These are phyloP conservation scores for Lipomyces sp. DNA, from an alignment of 805 yeast genomes.

Conservation along the genomic window DNA sequence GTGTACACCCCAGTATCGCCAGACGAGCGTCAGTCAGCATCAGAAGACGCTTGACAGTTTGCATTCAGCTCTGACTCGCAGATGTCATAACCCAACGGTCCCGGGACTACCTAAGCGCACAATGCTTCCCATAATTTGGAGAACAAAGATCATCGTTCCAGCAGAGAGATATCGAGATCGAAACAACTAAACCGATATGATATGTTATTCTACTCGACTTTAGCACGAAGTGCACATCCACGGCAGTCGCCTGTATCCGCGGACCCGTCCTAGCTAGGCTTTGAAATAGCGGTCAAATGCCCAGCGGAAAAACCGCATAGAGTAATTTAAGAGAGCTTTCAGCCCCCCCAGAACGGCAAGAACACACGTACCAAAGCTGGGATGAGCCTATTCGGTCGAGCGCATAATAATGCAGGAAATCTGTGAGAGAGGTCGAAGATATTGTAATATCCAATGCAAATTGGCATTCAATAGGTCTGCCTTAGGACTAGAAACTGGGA, in stretches of 20 bases:
- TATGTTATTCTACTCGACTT: not conserved
- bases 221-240: not conserved
- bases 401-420: not conserved
- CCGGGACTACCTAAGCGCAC: not conserved
- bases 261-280: conserved; percentile 9
- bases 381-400: not conserved
- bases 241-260: not conserved
- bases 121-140: not conserved
- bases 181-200: not conserved
- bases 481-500: not conserved
- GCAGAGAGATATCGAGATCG: not conserved
- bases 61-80: not conserved
- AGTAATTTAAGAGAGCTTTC: not conserved
- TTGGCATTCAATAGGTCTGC: conserved; percentile 1
- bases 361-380: not conserved
- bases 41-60: not conserved
- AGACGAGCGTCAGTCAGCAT: conserved; percentile 3
- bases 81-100: conserved; percentile 5
- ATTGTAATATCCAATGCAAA: not conserved
- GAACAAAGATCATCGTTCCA: not conserved
- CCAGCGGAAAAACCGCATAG: conserved; percentile 1
- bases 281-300: conserved; percentile 5
- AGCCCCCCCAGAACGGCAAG: not conserved
- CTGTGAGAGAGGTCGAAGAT: not conserved
- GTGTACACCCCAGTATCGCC: not conserved